Evolutionary conservation across 164 flowering plant species (phyloP), one percentile per base, ranked within the genome.

Genomic region (Platanus orientalis): DNA sequence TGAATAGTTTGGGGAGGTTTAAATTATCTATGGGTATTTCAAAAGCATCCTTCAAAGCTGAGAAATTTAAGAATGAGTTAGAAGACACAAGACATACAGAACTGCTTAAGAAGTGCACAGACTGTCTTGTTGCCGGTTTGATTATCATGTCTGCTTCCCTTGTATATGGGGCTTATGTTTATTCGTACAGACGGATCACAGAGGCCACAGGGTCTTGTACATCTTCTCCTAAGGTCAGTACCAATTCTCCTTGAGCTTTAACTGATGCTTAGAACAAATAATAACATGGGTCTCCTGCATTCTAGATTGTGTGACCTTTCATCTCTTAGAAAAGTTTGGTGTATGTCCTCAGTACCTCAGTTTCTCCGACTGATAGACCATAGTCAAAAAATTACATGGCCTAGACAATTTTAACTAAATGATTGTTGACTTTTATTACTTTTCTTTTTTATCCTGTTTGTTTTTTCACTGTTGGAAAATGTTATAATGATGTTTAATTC

Each of bases 111-210:
- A 82, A 62, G 53, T 84, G 94, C 69, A 71, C 81, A 7, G 99
- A 95, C 64, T 86, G 87, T 71, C 92, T 95, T 48, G 88, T 92
- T 59, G 84, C 89, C 48, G 93, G 97, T 54, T 62, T 95, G 69
- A 32, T 92, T 34, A 72, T 88, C 66, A 95, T 90, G 94, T 72
- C 81, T 26, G 64, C 69, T 40, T 81, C 79, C 28, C 83, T 95
- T 44, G 30, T 32, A 3, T 95, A 87, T 72, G 96, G 87, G 51
- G 78, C 88, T 29, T 95, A 89, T 80, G 69, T 82, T 61, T 83
- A 64, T 72, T 89, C 97, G 0, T 83, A 83, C 68, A 54, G 71
- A 58, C 80, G 82, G 58, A 79, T 95, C 16, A 26, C 65, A 28
- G 96, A 92, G 74, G 88, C 84, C 55, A 82, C 96, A 1, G 58